Evolutionary conservation across 345 rosid species (phyloP).

Genomic region (Rubroshorea leprosula): DNA sequence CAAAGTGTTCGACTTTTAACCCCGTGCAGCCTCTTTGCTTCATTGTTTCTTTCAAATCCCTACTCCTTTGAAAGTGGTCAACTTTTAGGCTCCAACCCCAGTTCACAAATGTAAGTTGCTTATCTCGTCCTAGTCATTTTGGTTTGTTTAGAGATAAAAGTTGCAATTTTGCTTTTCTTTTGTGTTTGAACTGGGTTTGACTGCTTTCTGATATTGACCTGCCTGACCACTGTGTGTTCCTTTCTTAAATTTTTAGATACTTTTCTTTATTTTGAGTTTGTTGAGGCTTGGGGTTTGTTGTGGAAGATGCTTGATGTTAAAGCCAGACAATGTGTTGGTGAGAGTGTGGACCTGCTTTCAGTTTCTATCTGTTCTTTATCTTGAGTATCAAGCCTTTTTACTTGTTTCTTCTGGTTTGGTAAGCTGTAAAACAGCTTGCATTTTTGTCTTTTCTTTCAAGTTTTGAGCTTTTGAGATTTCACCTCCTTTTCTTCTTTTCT

Average conservation of each 20-base stretch:
- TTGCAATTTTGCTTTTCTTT: neutral
- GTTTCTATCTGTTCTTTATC: slow-evolving; percentile 23
- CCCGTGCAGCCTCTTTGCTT: neutral
- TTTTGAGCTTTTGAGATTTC: slow-evolving; percentile 28
- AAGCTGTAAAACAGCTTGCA: slow-evolving; percentile 44
- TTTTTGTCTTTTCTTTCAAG: slow-evolving; percentile 33
- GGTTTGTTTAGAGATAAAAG: neutral
- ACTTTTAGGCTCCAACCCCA: slow-evolving; percentile 7
- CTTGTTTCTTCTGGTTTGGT: slow-evolving; percentile 40
- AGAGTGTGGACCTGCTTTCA: slow-evolving; percentile 39
- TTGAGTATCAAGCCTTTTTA: slow-evolving; percentile 39
- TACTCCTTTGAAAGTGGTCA: slow-evolving; percentile 14
- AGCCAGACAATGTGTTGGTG: slow-evolving; percentile 48
- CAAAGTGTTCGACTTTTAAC: slow-evolving; percentile 20
- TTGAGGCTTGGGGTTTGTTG: slow-evolving; percentile 9
- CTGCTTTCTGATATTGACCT: slow-evolving; percentile 24
- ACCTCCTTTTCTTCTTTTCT: slow-evolving; percentile 13
- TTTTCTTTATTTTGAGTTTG: slow-evolving; percentile 1
- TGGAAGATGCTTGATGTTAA: slow-evolving; percentile 44
- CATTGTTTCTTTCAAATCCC: neutral
- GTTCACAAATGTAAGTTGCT: slow-evolving; percentile 22
- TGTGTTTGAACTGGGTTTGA: slow-evolving; percentile 15
- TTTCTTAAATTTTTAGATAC: neutral
- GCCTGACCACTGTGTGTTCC: slow-evolving; percentile 12
- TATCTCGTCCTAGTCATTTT: neutral